These are phyloP conservation scores for Astrephomene gubernaculifera DNA, from an alignment of 139 green algal genomes.

Conservation along the genomic window DNA sequence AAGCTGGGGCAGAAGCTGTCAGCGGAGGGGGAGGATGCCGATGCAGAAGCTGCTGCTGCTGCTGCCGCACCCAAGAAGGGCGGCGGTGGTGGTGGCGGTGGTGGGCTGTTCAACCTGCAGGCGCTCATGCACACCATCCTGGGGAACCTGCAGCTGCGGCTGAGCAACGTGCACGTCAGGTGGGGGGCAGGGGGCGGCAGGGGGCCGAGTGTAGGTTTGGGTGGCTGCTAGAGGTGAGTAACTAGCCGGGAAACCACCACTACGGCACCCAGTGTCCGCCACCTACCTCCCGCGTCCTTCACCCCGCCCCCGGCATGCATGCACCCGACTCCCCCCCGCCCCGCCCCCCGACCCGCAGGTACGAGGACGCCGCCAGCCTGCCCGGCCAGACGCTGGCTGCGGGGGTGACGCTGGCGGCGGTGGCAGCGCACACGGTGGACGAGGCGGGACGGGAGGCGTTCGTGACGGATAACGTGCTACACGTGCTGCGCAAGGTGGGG, in stretches of 20 bases:
- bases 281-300: background rate
- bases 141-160: constrained; percentile 76
- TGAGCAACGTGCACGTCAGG: constrained; percentile 96
- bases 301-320: too few species aligned
- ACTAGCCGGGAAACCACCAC: too few species aligned
- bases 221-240: background rate
- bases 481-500: constrained; percentile 86
- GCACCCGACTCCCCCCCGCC: background rate
- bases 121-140: constrained; percentile 87
- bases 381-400: constrained; percentile 55
- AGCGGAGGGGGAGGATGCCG: background rate
- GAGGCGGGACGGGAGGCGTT: constrained; percentile 83
- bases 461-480: constrained; percentile 77
- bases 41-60: background rate
- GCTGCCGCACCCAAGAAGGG: background rate
- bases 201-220: background rate
- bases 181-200: background rate
- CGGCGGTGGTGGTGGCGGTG: background rate
- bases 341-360: constrained; percentile 16
- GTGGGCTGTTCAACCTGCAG: constrained; percentile 53
- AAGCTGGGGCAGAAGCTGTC: constrained; percentile 29
- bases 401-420: constrained; percentile 82
- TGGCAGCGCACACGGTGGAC: constrained; percentile 91
- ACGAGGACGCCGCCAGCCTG: constrained; percentile 44
- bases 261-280: too few species aligned